phyloP scores from a whole-genome alignment of 805 yeast species.

The Candida khao-thaluensis region DNA sequence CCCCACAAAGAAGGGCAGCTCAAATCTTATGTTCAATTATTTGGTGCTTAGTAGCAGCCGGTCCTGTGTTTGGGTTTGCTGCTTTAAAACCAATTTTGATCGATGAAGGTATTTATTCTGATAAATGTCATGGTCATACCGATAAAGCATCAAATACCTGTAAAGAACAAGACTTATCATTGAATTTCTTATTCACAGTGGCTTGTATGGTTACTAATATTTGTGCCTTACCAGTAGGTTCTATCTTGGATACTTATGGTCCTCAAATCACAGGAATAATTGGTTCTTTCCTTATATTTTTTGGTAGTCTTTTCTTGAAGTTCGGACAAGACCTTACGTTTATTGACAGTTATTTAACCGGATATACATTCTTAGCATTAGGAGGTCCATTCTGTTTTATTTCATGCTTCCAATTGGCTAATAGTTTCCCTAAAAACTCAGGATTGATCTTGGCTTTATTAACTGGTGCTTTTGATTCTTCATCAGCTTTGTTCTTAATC shows the following conservation, averaged over 20 bases:
- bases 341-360: slow-evolving; percentile 66
- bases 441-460: slow-evolving; percentile 79
- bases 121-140: slow-evolving; percentile 47
- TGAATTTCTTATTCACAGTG: slow-evolving; percentile 78
- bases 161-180: slow-evolving; percentile 73
- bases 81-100: slow-evolving; percentile 85
- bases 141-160: slow-evolving; percentile 35
- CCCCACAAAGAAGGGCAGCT: slow-evolving; percentile 28
- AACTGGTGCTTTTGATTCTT: slow-evolving; percentile 93
- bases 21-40: slow-evolving; percentile 73
- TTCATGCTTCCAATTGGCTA: slow-evolving; percentile 83
- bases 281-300: slow-evolving; percentile 60
- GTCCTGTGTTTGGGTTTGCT: slow-evolving; percentile 93
- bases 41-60: slow-evolving; percentile 92
- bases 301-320: slow-evolving; percentile 53
- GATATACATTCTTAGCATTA: slow-evolving; percentile 74
- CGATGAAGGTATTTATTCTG: slow-evolving; percentile 71
- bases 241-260: slow-evolving; percentile 73
- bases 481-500: slow-evolving; percentile 79
- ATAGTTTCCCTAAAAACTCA: slow-evolving; percentile 77
- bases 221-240: slow-evolving; percentile 79
- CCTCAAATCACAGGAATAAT: slow-evolving; percentile 76
- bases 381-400: slow-evolving; percentile 96
- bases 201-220: slow-evolving; percentile 88
- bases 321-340: slow-evolving; percentile 31